Base-by-base conservation (phyloP, 768 basidiomycete species). In the Hygrophorus russula region DNA sequence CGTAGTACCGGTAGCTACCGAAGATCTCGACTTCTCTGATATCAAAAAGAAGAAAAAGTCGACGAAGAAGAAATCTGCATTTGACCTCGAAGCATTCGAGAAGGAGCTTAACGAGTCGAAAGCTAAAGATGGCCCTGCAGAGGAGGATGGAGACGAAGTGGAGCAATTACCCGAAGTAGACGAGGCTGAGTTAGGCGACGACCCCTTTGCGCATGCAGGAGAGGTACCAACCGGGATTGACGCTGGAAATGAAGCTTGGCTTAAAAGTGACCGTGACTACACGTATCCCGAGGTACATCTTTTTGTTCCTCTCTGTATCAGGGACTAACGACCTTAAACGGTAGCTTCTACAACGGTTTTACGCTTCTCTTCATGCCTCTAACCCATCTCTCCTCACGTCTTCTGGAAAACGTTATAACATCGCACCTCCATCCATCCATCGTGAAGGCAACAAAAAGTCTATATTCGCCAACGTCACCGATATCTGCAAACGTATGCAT, bases 401-500 rank as follows among this genome's bases (percentile, higher is more conserved):
- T 8, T 70, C 82, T 31, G 85, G 83, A 60, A 97, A 92, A 69
- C 84, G 92, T 17, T 96, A 97, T 69, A 97, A 91, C 14, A 94
- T 99, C 52, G 90, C 90, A 1, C 96, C 96, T 11, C 96, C 96
- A 12, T 85, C 87, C 48, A 81, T 97, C 40, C 80, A 85, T 59
- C 76, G 89, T 55, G 96, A 99, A 73, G 96, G 86, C 49, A 93
- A 92, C 69, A 97, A 97, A 67, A 93, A 92, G 66, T 82, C 90
- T 35, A 86, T 97, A 51, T 99, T 99, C 52, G 87, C 92, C 52
- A 99, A 99, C 63, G 75, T 99, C 45, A 80, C 81, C 48, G 94
- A 99, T 58, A 99, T 99, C 50, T 98, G 94, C 76, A 91, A 84
- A 65, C 81, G 88, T 58, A 98, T 99, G 94, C 94, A 96, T 67